Evolutionary conservation across 345 rosid genomes (phyloP).

Genomic region (Salix dunnii): DNA sequence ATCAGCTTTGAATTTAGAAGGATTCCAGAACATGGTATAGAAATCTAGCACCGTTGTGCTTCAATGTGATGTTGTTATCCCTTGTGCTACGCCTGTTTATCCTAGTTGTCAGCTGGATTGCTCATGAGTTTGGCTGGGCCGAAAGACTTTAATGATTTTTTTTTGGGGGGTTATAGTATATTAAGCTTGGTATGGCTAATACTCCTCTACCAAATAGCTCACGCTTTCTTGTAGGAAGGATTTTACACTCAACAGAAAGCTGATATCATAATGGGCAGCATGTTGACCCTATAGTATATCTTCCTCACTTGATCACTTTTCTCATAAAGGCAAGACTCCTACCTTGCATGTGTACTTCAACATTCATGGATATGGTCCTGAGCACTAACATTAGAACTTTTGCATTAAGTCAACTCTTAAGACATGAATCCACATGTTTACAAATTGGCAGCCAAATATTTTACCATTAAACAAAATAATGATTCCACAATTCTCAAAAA

Average conservation of each 20-base stretch:
- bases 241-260: background rate
- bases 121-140: background rate
- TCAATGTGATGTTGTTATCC: background rate
- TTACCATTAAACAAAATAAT: background rate
- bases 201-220: background rate
- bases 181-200: background rate
- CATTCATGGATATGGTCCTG: background rate
- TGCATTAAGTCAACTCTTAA: background rate
- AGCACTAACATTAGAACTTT: background rate
- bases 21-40: background rate
- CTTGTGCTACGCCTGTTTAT: background rate
- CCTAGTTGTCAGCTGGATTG: background rate
- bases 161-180: background rate
- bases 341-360: background rate
- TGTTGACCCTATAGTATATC: background rate
- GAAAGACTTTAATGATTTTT: background rate
- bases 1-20: background rate
- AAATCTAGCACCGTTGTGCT: background rate
- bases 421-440: background rate
- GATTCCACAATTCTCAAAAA: background rate
- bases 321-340: background rate
- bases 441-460: background rate
- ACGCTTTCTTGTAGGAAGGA: background rate
- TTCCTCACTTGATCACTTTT: background rate
- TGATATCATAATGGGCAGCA: background rate